These are phyloP conservation scores for Mucor ambiguus DNA, from an alignment of 371 early-diverging fungal species.

Conservation along the genomic window DNA sequence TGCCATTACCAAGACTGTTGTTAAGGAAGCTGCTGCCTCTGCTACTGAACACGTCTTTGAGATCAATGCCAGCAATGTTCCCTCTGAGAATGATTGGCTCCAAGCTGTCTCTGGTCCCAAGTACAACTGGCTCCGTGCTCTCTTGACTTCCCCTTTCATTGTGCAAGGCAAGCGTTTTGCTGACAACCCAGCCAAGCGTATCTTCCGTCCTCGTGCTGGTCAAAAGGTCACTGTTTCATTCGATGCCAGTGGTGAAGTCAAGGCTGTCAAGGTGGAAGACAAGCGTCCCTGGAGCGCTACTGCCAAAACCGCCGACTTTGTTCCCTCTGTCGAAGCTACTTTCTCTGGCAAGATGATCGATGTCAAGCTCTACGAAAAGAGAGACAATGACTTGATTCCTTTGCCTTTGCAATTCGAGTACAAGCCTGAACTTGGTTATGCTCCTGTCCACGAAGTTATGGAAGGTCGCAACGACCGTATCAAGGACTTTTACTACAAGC, in stretches of 20 bases:
- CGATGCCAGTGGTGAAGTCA: conserved; percentile 44
- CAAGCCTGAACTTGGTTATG: conserved; percentile 78
- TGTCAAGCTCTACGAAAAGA: conserved; percentile 75
- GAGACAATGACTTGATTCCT: conserved; percentile 67
- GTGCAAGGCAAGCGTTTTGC: conserved; percentile 80
- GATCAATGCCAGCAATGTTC: conserved; percentile 51
- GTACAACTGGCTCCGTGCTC: conserved; percentile 86
- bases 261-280: conserved; percentile 63
- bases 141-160: conserved; percentile 80
- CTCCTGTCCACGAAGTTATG: conserved; percentile 93
- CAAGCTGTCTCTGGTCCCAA: conserved; percentile 73
- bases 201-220: conserved; percentile 82
- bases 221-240: conserved; percentile 76
- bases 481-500: conserved; percentile 88
- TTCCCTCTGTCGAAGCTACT: conserved; percentile 66
- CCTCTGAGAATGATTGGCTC: conserved; percentile 80
- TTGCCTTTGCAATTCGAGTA: conserved; percentile 82
- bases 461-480: conserved; percentile 92
- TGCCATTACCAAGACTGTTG: conserved; percentile 27
- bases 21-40: conserved; percentile 28
- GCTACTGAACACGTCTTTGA: conserved; percentile 57
- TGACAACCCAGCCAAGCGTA: conserved; percentile 78
- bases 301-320: conserved; percentile 55
- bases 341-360: conserved; percentile 65
- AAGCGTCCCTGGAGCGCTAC: conserved; percentile 66